A percentile compares a stretch with the other conserved stretches of the same genome.
Conservation (phyloP, 2,329 filamentous ascomycete species). For the Botryotinia calthae region DNA sequence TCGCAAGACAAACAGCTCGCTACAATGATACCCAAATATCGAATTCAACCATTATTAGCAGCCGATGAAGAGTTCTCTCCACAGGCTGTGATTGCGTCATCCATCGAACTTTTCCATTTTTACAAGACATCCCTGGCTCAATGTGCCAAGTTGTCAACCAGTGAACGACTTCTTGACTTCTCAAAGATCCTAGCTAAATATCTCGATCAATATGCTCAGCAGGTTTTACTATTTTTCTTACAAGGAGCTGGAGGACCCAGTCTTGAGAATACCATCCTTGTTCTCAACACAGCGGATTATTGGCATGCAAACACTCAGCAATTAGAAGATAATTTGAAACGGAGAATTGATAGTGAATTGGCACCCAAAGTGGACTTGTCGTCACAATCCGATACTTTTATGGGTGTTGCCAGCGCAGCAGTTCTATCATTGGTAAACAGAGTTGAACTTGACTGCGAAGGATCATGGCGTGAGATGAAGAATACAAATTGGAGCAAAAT, state of each 20-base stretch:
- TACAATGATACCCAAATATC: slow-evolving; percentile 81
- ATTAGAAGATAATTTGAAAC: slow-evolving; percentile 90
- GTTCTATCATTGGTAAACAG: slow-evolving; percentile 80
- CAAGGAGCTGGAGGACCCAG: slow-evolving; percentile 50
- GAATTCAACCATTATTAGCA: slow-evolving; percentile 73
- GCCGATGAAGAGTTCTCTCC: slow-evolving; percentile 89
- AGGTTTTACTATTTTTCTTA: slow-evolving; percentile 75
- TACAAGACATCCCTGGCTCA: slow-evolving; percentile 91
- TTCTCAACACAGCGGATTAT: slow-evolving; percentile 96
- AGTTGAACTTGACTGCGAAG: slow-evolving; percentile 79
- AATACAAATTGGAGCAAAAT: slow-evolving; percentile 94
- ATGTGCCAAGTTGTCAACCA: slow-evolving; percentile 92
- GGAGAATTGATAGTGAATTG: slow-evolving; percentile 78
- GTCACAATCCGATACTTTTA: slow-evolving; percentile 89
- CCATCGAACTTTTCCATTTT: slow-evolving; percentile 95
- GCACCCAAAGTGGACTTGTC: slow-evolving; percentile 79
- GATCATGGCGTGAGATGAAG: slow-evolving; percentile 93
- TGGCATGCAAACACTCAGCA: slow-evolving; percentile 93
- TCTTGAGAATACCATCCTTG: slow-evolving; percentile 76
- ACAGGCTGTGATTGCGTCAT: slow-evolving; percentile 86
- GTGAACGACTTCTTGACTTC: slow-evolving; percentile 80
- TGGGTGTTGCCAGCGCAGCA: slow-evolving; percentile 87
- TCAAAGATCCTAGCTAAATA: slow-evolving; percentile 87
- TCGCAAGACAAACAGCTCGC: slow-evolving; percentile 89
- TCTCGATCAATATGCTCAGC: slow-evolving; percentile 90